phyloP scores from a whole-genome alignment of 371 early-diverging fungal genomes.

The Parasitella parasitica region DNA sequence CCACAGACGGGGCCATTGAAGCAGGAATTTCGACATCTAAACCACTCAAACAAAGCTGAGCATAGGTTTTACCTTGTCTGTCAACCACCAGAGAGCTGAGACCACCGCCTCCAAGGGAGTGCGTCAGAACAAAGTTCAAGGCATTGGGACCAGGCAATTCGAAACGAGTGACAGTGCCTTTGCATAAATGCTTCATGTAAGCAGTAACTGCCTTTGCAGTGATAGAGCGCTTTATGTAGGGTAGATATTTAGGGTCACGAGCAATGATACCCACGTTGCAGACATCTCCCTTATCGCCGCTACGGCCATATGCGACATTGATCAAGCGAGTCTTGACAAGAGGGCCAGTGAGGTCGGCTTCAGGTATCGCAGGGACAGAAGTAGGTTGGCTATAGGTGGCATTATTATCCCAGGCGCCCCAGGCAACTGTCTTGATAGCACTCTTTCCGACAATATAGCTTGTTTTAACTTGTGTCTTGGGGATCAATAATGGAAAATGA shows the following conservation, averaged over 20 bases:
- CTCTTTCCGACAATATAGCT: constrained; percentile 43
- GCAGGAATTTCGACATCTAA: constrained; percentile 62
- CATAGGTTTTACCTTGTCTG: constrained; percentile 78
- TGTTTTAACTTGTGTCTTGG: constrained; percentile 53
- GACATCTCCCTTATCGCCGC: constrained; percentile 78
- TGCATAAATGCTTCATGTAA: constrained; percentile 66
- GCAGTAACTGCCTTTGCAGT: constrained; percentile 49
- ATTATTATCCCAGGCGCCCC: constrained; percentile 38
- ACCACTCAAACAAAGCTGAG: constrained; percentile 60
- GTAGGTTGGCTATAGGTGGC: constrained; percentile 17
- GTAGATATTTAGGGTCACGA: constrained; percentile 59
- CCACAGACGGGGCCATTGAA: constrained; percentile 31
- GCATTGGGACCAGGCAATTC: constrained; percentile 64
- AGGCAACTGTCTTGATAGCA: constrained; percentile 17
- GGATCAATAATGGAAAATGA: constrained; percentile 66
- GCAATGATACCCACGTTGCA: constrained; percentile 73
- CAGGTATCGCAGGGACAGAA: constrained; percentile 28
- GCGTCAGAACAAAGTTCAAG: constrained; percentile 75
- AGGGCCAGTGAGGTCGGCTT: constrained; percentile 20
- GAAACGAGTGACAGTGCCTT: constrained; percentile 65
- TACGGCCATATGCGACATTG: constrained; percentile 66
- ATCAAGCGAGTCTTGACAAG: constrained; percentile 57
- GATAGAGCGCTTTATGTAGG: constrained; percentile 45
- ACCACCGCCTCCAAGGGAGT: constrained; percentile 72
- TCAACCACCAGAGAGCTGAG: constrained; percentile 67